Evolutionary conservation across 108 stramenopile genomes (phyloP).

Genomic region (Cyclostephanos tholiformis): DNA sequence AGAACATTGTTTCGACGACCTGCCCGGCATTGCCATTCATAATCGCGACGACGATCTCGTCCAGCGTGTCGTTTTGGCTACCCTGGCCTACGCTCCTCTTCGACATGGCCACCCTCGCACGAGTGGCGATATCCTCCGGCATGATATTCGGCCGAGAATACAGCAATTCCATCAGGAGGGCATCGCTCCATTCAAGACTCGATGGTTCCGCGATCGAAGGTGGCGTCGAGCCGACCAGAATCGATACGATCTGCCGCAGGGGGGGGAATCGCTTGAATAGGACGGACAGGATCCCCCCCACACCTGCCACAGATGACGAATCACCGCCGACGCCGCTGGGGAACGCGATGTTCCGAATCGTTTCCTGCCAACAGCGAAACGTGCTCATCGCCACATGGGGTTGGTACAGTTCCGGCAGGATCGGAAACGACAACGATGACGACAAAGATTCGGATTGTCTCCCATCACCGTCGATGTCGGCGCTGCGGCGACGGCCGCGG

Average conservation of each 20-base stretch:
- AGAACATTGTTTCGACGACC: constrained; percentile 55
- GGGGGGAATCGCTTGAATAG: constrained; percentile 42
- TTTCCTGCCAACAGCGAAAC: constrained; percentile 60
- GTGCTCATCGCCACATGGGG: constrained; percentile 51
- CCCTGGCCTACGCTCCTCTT: constrained; percentile 15
- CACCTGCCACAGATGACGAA: neutral
- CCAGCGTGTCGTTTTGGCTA: constrained; percentile 3
- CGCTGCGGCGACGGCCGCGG: constrained; percentile 19
- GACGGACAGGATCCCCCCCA: constrained; percentile 1
- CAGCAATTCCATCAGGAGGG: constrained; percentile 67
- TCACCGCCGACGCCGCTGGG: constrained; percentile 6
- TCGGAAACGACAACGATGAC: constrained; percentile 7
- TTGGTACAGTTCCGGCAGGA: constrained; percentile 56
- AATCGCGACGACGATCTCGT: constrained; percentile 61
- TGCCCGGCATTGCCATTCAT: constrained; percentile 73
- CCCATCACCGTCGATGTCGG: constrained; percentile 1
- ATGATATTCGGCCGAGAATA: constrained; percentile 64
- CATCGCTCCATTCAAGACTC: constrained; percentile 58
- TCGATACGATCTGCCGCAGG: constrained; percentile 33
- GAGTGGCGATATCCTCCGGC: constrained; percentile 58
- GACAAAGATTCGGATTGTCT: neutral
- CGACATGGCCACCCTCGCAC: constrained; percentile 59
- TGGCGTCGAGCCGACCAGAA: constrained; percentile 22
- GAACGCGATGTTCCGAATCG: constrained; percentile 19
- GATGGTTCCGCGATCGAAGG: constrained; percentile 2